Conservation (phyloP, 1,284 basidiomycete genomes). For the Trichosporon ovoides region DNA sequence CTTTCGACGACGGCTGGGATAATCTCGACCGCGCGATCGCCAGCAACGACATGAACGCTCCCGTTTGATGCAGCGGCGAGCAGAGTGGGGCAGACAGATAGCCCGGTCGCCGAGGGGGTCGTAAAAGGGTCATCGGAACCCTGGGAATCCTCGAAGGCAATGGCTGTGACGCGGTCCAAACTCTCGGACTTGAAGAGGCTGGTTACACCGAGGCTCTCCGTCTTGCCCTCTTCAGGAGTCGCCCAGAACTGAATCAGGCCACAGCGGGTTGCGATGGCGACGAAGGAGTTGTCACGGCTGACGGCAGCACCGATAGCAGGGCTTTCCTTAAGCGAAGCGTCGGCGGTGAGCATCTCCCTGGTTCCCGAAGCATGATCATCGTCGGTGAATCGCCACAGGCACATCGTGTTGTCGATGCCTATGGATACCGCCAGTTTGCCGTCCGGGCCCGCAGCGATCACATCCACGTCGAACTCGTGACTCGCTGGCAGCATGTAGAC, state of each 20-base stretch:
- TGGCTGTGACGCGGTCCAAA: not conserved
- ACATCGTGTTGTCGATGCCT: conserved; percentile 60
- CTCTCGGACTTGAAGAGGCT: not conserved
- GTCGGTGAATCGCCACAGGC: conserved; percentile 37
- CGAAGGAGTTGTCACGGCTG: conserved; percentile 9
- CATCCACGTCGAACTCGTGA: conserved; percentile 72
- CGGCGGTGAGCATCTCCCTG: conserved; percentile 22
- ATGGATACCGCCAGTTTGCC: conserved; percentile 63
- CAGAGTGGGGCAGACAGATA: conserved; percentile 8
- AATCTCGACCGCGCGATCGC: conserved; percentile 10
- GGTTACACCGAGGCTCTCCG: not conserved
- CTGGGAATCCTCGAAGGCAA: conserved; percentile 14
- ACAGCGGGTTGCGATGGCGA: conserved; percentile 13
- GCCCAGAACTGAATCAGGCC: conserved; percentile 16
- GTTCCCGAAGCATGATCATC: conserved; percentile 24
- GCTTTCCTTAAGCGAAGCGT: conserved; percentile 15
- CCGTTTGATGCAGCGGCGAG: conserved; percentile 17
- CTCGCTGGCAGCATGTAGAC: conserved; percentile 70
- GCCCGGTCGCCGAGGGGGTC: conserved; percentile 9
- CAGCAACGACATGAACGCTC: conserved; percentile 11
- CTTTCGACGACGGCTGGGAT: conserved; percentile 6
- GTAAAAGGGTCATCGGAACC: conserved; percentile 19
- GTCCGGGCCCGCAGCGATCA: conserved; percentile 65
- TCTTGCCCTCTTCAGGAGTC: conserved; percentile 15
- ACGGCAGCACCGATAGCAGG: conserved; percentile 28